phyloP scores from a whole-genome alignment of 768 basidiomycete species.

The Phallus indusiatus region DNA sequence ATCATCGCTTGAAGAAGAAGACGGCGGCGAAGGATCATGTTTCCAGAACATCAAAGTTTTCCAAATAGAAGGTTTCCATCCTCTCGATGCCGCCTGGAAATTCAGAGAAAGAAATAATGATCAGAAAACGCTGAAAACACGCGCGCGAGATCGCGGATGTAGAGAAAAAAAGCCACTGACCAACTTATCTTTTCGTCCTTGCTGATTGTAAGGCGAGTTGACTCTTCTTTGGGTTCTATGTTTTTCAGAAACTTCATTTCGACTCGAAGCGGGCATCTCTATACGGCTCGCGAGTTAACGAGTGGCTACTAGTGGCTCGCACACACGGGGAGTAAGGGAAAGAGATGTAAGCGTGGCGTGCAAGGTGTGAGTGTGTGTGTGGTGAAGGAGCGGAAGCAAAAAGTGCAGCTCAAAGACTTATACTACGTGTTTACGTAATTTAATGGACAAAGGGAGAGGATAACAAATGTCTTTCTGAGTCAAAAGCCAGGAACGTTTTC shows the following conservation, averaged over 20 bases:
- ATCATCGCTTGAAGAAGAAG: neutral
- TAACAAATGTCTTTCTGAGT: neutral
- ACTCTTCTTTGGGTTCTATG: neutral
- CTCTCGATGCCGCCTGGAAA: neutral
- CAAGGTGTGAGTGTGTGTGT: too few relatives aligned
- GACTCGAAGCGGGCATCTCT: neutral
- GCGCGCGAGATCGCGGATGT: neutral
- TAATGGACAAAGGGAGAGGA: neutral
- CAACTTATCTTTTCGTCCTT: neutral
- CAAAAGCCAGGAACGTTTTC: too few relatives aligned
- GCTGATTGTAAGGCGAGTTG: constrained; percentile 1
- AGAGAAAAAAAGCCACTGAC: neutral
- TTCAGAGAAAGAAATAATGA: too few relatives aligned
- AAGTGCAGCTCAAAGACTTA: neutral
- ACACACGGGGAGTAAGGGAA: neutral
- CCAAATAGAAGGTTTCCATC: constrained; percentile 8
- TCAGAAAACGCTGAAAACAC: neutral
- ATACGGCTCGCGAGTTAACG: neutral
- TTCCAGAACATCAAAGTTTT: constrained; percentile 6
- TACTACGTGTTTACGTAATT: neutral
- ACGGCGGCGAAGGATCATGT: neutral
- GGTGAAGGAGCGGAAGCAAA: neutral
- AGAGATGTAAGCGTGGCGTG: neutral
- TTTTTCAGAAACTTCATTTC: neutral
- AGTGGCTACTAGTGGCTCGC: too few relatives aligned